A percentile compares a stretch with the other conserved stretches of the same genome.
phyloP scores from a whole-genome alignment of 345 rosid genomes.

The Clarkia xantiana region DNA sequence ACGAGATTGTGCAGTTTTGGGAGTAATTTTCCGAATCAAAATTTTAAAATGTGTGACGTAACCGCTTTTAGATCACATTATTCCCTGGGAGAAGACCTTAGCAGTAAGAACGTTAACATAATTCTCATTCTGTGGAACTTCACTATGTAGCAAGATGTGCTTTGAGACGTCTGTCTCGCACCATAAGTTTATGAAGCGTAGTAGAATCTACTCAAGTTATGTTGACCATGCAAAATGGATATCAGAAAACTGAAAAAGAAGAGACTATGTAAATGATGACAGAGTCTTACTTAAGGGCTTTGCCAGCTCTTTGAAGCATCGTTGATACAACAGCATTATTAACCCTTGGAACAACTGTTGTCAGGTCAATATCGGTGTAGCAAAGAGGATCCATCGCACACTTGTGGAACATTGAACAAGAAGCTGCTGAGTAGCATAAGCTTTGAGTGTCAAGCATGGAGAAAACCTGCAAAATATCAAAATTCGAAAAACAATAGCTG shows the following conservation, averaged over 20 bases:
- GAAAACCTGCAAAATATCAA: constrained; percentile 31
- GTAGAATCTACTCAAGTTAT: too few relatives aligned
- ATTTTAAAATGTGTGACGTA: too few relatives aligned
- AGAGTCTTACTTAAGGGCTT: constrained; percentile 42
- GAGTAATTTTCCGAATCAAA: too few relatives aligned
- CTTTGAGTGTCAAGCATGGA: constrained; percentile 81
- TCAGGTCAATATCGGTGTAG: constrained; percentile 60
- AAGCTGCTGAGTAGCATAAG: constrained; percentile 56
- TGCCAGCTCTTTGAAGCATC: constrained; percentile 80
- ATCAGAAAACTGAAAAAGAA: neutral
- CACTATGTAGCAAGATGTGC: too few relatives aligned
- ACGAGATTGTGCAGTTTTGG: too few relatives aligned
- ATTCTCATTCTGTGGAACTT: too few relatives aligned
- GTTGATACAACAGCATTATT: constrained; percentile 63
- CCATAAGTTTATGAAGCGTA: too few relatives aligned
- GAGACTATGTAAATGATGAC: neutral
- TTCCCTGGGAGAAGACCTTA: too few relatives aligned
- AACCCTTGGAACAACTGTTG: constrained; percentile 48
- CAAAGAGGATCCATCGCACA: constrained; percentile 79
- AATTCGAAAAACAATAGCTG: neutral
- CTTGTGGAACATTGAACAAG: constrained; percentile 67
- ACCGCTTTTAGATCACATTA: too few relatives aligned
- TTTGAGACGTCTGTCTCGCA: too few relatives aligned
- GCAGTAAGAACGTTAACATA: too few relatives aligned
- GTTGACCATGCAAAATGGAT: neutral